Evolutionary conservation across 2,329 filamentous ascomycete species (phyloP).

Genomic region (Waltergamsia citrina): DNA sequence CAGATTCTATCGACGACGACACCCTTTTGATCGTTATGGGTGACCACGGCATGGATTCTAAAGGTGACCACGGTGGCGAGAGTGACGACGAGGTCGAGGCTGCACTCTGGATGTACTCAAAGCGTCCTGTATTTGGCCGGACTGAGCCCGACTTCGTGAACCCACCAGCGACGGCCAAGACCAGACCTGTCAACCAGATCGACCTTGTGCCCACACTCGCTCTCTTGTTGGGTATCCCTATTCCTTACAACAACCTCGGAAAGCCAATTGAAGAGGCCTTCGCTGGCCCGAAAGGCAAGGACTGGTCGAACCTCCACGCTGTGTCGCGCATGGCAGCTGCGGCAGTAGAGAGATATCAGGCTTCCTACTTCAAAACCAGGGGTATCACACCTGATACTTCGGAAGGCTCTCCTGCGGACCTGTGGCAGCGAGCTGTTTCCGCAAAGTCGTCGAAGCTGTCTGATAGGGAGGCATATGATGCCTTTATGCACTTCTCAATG

Average conservation of each 20-base stretch:
- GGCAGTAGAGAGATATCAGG: slow-evolving; percentile 83
- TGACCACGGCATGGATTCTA: slow-evolving; percentile 97
- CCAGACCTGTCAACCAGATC: slow-evolving; percentile 72
- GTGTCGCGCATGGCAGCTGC: slow-evolving; percentile 72
- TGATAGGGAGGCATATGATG: slow-evolving; percentile 34
- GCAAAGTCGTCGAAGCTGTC: slow-evolving; percentile 24
- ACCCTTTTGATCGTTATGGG: slow-evolving; percentile 94
- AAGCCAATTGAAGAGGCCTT: slow-evolving; percentile 93
- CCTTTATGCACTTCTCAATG: slow-evolving; percentile 65
- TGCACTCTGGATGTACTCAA: slow-evolving; percentile 97
- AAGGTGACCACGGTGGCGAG: slow-evolving; percentile 97
- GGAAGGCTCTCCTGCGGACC: slow-evolving; percentile 21
- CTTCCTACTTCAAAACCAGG: slow-evolving; percentile 66
- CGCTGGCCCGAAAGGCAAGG: slow-evolving; percentile 54
- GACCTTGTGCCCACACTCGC: slow-evolving; percentile 90
- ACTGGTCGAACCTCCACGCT: slow-evolving; percentile 68
- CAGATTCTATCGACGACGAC: slow-evolving; percentile 65
- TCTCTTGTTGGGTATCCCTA: slow-evolving; percentile 78
- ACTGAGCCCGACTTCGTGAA: slow-evolving; percentile 47
- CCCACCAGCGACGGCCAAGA: slow-evolving; percentile 65
- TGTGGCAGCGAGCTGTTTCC: slow-evolving; percentile 20
- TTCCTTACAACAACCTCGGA: slow-evolving; percentile 94
- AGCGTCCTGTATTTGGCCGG: slow-evolving; percentile 74
- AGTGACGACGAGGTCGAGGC: slow-evolving; percentile 94
- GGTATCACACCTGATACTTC: slow-evolving; percentile 54